These are phyloP conservation scores for Neurospora cerealis DNA, from an alignment of 495 filamentous ascomycete species.

Conservation along the genomic window DNA sequence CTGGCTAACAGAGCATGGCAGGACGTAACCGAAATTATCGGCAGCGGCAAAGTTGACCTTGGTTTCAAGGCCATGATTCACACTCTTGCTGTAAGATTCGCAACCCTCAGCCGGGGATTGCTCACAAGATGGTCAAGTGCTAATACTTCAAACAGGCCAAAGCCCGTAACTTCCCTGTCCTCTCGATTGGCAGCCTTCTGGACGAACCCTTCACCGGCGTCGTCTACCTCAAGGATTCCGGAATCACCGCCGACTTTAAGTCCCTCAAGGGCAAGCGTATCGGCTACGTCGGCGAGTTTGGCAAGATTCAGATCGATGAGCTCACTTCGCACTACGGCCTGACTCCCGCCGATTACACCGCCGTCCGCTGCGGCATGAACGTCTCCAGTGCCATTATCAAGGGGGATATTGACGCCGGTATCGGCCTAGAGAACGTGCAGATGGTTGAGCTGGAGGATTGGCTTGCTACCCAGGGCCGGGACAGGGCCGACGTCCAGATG, in stretches of 20 bases:
- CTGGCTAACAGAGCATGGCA: conserved; percentile 2
- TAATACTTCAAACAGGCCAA: conserved; percentile 40
- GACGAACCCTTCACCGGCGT: conserved; percentile 67
- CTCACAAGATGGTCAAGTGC: neutral
- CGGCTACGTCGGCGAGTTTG: conserved; percentile 64
- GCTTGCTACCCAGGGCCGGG: conserved; percentile 49
- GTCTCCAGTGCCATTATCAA: conserved; percentile 46
- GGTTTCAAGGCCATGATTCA: conserved; percentile 73
- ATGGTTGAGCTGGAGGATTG: conserved; percentile 67
- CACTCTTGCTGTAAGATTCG: conserved; percentile 46
- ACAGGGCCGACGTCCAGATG: conserved; percentile 56
- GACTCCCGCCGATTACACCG: conserved; percentile 58
- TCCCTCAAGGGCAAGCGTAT: conserved; percentile 62
- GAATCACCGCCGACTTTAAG: conserved; percentile 54
- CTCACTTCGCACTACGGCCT: conserved; percentile 64
- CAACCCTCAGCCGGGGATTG: neutral
- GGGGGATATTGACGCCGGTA: conserved; percentile 57
- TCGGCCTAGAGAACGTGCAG: conserved; percentile 63
- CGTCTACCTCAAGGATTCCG: conserved; percentile 57
- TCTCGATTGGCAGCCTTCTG: conserved; percentile 56
- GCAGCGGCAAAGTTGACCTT: conserved; percentile 59
- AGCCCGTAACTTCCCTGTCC: conserved; percentile 58
- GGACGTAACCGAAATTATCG: conserved; percentile 65
- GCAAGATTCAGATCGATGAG: conserved; percentile 70
- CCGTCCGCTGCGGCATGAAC: conserved; percentile 47